Conservation (phyloP, 768 basidiomycete genomes). For the Amanita exitialis region DNA sequence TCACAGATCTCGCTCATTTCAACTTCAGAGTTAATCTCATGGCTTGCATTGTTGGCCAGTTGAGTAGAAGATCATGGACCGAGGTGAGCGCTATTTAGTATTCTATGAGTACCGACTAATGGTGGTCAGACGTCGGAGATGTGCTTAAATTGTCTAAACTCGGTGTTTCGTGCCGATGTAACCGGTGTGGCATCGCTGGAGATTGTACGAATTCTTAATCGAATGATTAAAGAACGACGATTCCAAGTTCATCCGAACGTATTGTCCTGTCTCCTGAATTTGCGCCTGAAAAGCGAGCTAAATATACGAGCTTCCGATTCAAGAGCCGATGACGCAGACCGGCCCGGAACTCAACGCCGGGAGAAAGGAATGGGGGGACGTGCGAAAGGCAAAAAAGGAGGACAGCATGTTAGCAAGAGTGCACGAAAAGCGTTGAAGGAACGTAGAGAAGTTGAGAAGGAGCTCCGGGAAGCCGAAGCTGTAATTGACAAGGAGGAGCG, state of each 20-base stretch:
- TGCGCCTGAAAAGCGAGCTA: slow-evolving; percentile 84
- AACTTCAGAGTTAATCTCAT: slow-evolving; percentile 94
- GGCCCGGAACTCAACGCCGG: slow-evolving; percentile 26
- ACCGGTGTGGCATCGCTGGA: slow-evolving; percentile 81
- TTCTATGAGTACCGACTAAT: slow-evolving; percentile 9
- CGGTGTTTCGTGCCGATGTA: slow-evolving; percentile 74
- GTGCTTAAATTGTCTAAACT: slow-evolving; percentile 73
- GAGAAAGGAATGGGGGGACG: slow-evolving; percentile 32
- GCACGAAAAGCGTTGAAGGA: slow-evolving; percentile 79
- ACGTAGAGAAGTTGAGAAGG: slow-evolving; percentile 80
- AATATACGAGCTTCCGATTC: slow-evolving; percentile 69
- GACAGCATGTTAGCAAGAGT: slow-evolving; percentile 86
- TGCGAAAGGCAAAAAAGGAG: slow-evolving; percentile 48
- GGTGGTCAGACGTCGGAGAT: slow-evolving; percentile 65
- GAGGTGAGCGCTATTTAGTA: slow-evolving; percentile 39
- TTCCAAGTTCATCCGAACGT: slow-evolving; percentile 89
- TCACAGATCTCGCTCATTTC: slow-evolving; percentile 85
- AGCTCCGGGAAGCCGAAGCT: slow-evolving; percentile 90
- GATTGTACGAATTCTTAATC: slow-evolving; percentile 80
- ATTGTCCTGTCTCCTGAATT: slow-evolving; percentile 71
- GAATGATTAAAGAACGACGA: slow-evolving; percentile 91
- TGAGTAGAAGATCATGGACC: slow-evolving; percentile 87
- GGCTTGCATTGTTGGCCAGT: slow-evolving; percentile 69
- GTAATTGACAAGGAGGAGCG: slow-evolving; percentile 91
- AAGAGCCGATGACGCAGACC: slow-evolving; percentile 43